Conservation (phyloP, 2,329 filamentous ascomycete genomes). For the Sporothrix brunneoviolacea region DNA sequence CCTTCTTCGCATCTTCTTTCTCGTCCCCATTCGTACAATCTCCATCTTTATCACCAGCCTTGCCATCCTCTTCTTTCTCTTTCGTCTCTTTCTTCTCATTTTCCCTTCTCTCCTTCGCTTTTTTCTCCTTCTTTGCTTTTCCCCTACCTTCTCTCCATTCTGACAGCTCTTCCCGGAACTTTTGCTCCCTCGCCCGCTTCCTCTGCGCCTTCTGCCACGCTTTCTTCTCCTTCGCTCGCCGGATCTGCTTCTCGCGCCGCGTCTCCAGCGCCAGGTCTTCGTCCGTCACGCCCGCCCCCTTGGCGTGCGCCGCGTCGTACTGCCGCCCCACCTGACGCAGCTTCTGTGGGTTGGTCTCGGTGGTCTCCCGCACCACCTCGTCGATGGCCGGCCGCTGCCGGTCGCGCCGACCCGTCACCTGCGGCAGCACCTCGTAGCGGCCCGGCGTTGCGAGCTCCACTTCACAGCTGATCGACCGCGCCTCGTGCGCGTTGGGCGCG, state of each 20-base stretch:
- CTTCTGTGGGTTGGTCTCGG: slow-evolving; percentile 51
- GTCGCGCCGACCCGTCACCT: slow-evolving; percentile 51
- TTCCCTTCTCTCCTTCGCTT: background rate
- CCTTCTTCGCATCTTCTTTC: slow-evolving; percentile 18
- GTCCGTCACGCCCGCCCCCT: slow-evolving; percentile 12
- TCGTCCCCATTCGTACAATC: no score
- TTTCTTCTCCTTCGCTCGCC: background rate
- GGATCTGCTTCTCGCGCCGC: background rate
- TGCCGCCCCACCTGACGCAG: slow-evolving; percentile 52
- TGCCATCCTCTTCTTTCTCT: slow-evolving; percentile 15
- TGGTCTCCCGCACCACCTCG: slow-evolving; percentile 47
- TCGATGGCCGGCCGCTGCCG: slow-evolving; percentile 44
- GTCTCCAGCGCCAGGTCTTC: slow-evolving; percentile 13
- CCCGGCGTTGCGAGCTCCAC: slow-evolving; percentile 60
- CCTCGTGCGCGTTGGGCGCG: slow-evolving; percentile 20
- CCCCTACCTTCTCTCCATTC: slow-evolving; percentile 3
- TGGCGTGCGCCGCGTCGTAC: slow-evolving; percentile 53
- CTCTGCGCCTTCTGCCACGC: slow-evolving; percentile 1
- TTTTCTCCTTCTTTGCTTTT: no score
- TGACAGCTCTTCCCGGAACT: background rate
- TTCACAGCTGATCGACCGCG: slow-evolving; percentile 62
- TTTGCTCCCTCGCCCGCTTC: slow-evolving; percentile 3
- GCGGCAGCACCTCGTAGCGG: slow-evolving; percentile 61
- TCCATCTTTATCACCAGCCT: no score
- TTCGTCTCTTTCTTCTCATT: slow-evolving; percentile 21